Percentiles rank a stretch among this genome's conserved stretches.
Conservation (phyloP, 2,329 filamentous ascomycete genomes). For the Cephalotrichum gorgonifer region DNA sequence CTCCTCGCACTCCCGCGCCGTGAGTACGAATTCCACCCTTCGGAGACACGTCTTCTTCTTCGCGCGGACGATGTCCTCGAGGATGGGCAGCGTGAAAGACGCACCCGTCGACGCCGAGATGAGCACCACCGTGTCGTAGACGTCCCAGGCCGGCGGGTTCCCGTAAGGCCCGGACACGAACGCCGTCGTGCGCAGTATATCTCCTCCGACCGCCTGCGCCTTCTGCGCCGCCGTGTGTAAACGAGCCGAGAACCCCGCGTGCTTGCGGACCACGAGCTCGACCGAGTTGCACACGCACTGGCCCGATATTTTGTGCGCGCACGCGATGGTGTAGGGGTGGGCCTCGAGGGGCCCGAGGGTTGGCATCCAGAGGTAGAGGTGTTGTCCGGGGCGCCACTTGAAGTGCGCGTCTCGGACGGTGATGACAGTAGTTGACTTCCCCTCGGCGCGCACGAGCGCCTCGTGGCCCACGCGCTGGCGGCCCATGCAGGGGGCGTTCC, state of each 20-base stretch:
- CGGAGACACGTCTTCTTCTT: constrained; percentile 34
- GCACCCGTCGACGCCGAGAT: constrained; percentile 54
- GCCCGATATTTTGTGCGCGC: constrained; percentile 36
- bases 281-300: constrained; percentile 48
- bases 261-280: constrained; percentile 45
- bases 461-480: constrained; percentile 41
- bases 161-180: constrained; percentile 49
- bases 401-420: constrained; percentile 52
- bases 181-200: constrained; percentile 20
- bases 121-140: constrained; percentile 48
- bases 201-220: constrained; percentile 15
- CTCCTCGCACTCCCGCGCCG: constrained; percentile 41
- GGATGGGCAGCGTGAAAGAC: constrained; percentile 49
- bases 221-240: constrained; percentile 34
- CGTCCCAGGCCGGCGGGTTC: constrained; percentile 41
- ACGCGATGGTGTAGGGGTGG: constrained; percentile 54
- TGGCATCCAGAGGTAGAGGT: constrained; percentile 52
- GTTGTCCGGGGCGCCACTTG: constrained; percentile 47
- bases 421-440: constrained; percentile 42
- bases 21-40: constrained; percentile 41
- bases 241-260: constrained; percentile 45
- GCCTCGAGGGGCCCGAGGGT: constrained; percentile 41
- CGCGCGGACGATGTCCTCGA: constrained; percentile 40
- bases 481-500: constrained; percentile 32
- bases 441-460: constrained; percentile 35